Base-by-base conservation (phyloP, 176 grass and related monocot species). In the Raddia guianensis region DNA sequence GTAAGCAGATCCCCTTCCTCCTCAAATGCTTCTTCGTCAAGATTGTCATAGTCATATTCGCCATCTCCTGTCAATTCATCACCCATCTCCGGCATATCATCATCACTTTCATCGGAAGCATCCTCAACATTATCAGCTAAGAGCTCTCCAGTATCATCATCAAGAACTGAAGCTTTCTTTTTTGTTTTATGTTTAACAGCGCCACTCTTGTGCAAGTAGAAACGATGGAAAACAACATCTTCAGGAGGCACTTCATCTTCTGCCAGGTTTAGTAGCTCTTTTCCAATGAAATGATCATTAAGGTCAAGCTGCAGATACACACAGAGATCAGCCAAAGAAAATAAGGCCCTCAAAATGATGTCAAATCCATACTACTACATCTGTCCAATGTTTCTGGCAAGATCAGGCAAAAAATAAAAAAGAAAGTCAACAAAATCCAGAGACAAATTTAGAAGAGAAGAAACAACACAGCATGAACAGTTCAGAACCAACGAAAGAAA, bases 181-280 rank as follows among this genome's bases (percentile, higher is more conserved):
- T 93, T 98, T 32, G 90, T 64, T 82, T 95, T 93, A 6, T 46
- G 33, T 74, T 86, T 98, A 59, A 70, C 86, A 50, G 88, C 81
- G 66, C 88, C 86, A 47, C 76, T 64, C 87, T 91, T 98, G 82
- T 95, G 89, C 92, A 95, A 86, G 83, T 98, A 95, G 86, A 94
- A 98, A 62, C 91, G 88, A 62, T 98, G 95, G 84, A 98, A 98
- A 83, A 98, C 88, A 58, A 98, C 84, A 88, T 98, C 92, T 87
- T 98, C 95, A 16, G 92, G 92, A 13, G 95, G 86, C 73, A 98
- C 90, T 86, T 98, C 95, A 72, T 91, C 88, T 71, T 98, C 95
- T 72, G 78, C 92, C 54, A 98, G 68, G 88, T 95, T 84, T 27
- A 98, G 88, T 18, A 95, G 87, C 62, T 98, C 95, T 80, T 98